Evolutionary conservation across 2,329 filamentous ascomycete genomes (phyloP).

Genomic region (Claviceps sp.): DNA sequence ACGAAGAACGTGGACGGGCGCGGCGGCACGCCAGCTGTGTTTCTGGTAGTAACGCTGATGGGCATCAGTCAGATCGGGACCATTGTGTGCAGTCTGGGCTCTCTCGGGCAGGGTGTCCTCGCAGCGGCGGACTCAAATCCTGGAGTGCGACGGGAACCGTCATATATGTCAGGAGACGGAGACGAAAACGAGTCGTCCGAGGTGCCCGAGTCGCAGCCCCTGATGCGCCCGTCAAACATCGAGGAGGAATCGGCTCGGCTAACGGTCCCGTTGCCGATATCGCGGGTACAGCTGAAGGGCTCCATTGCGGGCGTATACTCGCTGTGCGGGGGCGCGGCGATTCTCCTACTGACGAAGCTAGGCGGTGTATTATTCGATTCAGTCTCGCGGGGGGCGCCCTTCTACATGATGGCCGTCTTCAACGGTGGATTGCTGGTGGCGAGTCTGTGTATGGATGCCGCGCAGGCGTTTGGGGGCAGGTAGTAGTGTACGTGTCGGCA

Average conservation of each 20-base stretch:
- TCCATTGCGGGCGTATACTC: constrained; percentile 93
- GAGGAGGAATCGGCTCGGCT: constrained; percentile 9
- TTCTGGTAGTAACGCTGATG: constrained; percentile 64
- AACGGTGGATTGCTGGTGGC: constrained; percentile 58
- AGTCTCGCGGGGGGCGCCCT: constrained; percentile 62
- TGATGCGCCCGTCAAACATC: constrained; percentile 20
- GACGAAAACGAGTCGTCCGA: constrained; percentile 26
- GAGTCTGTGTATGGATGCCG: constrained; percentile 37
- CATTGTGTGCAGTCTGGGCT: constrained; percentile 88
- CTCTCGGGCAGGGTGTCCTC: constrained; percentile 70
- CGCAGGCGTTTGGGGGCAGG: constrained; percentile 21
- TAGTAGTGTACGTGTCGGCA: background rate
- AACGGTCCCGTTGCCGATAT: constrained; percentile 15
- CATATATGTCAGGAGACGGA: constrained; percentile 12
- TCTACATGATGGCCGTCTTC: constrained; percentile 87
- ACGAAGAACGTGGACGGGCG: constrained; percentile 48
- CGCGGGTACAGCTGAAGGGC: constrained; percentile 60
- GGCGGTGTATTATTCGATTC: constrained; percentile 78
- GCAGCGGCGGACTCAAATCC: constrained; percentile 28
- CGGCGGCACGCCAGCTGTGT: constrained; percentile 55
- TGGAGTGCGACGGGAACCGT: constrained; percentile 12
- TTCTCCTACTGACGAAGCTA: constrained; percentile 79
- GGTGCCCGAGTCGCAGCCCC: constrained; percentile 24
- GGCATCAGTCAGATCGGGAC: constrained; percentile 91
- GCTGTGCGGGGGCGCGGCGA: constrained; percentile 77